Evolutionary conservation across 2,329 filamentous ascomycete genomes (phyloP).

Genomic region (Penicillium polonicum): DNA sequence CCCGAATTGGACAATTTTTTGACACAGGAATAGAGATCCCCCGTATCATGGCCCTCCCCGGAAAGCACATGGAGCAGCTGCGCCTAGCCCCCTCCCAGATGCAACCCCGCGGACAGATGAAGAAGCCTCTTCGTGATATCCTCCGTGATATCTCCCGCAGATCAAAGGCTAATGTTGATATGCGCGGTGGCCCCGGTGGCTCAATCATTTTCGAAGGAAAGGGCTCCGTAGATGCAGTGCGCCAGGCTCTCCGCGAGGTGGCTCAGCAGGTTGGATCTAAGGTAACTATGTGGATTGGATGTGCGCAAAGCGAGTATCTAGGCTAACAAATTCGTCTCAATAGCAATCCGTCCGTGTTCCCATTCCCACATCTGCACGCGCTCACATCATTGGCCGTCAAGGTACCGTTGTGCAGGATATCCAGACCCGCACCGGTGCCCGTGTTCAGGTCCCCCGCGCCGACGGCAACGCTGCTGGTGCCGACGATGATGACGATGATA

Average conservation of each 20-base stretch:
- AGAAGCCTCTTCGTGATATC: slow-evolving; percentile 79
- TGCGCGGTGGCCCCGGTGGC: slow-evolving; percentile 70
- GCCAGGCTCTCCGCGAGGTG: slow-evolving; percentile 85
- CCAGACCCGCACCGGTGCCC: slow-evolving; percentile 83
- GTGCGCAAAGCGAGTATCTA: background rate
- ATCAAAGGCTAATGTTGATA: slow-evolving; percentile 80
- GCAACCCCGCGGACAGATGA: slow-evolving; percentile 72
- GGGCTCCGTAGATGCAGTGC: slow-evolving; percentile 78
- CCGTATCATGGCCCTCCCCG: slow-evolving; percentile 71
- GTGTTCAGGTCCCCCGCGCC: slow-evolving; percentile 81
- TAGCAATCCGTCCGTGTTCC: slow-evolving; percentile 70
- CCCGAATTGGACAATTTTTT: slow-evolving; percentile 24
- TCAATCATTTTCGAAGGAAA: slow-evolving; percentile 78
- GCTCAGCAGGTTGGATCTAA: slow-evolving; percentile 83
- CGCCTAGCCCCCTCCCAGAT: slow-evolving; percentile 73
- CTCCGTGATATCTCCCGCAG: slow-evolving; percentile 90
- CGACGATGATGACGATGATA: slow-evolving; percentile 74
- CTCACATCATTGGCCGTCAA: slow-evolving; percentile 89
- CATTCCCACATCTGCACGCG: slow-evolving; percentile 77
- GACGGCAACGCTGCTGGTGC: slow-evolving; percentile 65
- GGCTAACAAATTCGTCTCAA: background rate
- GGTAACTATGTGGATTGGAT: slow-evolving; percentile 54
- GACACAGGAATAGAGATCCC: slow-evolving; percentile 35
- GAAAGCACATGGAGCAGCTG: slow-evolving; percentile 76
- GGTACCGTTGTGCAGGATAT: slow-evolving; percentile 88